These are phyloP conservation scores for Gastrolobium villosum DNA, from an alignment of 306 rosid species.

Conservation along the genomic window DNA sequence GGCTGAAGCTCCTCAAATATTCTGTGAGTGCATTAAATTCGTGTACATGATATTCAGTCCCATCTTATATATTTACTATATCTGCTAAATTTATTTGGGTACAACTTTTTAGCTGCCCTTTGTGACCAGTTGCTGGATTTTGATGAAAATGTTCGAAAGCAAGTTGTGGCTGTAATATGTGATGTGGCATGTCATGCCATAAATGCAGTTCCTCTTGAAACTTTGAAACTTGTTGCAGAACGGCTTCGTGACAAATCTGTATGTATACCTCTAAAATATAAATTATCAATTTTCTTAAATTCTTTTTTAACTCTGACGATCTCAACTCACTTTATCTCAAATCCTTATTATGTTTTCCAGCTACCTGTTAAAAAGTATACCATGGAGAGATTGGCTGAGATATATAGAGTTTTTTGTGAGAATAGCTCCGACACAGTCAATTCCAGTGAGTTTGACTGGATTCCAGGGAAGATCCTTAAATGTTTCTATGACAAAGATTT, in stretches of 20 bases:
- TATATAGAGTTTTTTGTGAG: slow-evolving; percentile 73
- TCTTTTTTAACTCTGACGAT: slow-evolving; percentile 32
- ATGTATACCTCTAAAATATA: slow-evolving; percentile 49
- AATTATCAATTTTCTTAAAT: slow-evolving; percentile 22
- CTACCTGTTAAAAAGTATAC: slow-evolving; percentile 89
- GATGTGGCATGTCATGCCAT: slow-evolving; percentile 78
- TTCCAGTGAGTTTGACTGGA: slow-evolving; percentile 73
- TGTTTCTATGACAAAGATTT: slow-evolving; percentile 95
- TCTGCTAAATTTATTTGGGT: slow-evolving; percentile 51
- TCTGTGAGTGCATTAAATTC: slow-evolving; percentile 66
- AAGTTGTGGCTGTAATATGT: slow-evolving; percentile 92
- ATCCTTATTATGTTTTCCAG: slow-evolving; percentile 61
- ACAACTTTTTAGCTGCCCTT: slow-evolving; percentile 75
- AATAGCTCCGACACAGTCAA: slow-evolving; percentile 63
- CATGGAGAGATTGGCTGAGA: slow-evolving; percentile 90
- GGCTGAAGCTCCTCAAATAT: slow-evolving; percentile 79
- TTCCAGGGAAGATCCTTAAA: slow-evolving; percentile 94
- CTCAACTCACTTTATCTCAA: slow-evolving; percentile 36
- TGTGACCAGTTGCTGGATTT: slow-evolving; percentile 88
- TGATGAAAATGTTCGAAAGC: slow-evolving; percentile 87
- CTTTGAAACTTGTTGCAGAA: slow-evolving; percentile 87
- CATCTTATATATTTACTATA: slow-evolving; percentile 3
- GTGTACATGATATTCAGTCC: slow-evolving; percentile 38
- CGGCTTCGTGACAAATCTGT: slow-evolving; percentile 97
- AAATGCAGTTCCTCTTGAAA: slow-evolving; percentile 72